Evolutionary conservation across 768 basidiomycete genomes (phyloP).

Genomic region (Lactarius evosmus): DNA sequence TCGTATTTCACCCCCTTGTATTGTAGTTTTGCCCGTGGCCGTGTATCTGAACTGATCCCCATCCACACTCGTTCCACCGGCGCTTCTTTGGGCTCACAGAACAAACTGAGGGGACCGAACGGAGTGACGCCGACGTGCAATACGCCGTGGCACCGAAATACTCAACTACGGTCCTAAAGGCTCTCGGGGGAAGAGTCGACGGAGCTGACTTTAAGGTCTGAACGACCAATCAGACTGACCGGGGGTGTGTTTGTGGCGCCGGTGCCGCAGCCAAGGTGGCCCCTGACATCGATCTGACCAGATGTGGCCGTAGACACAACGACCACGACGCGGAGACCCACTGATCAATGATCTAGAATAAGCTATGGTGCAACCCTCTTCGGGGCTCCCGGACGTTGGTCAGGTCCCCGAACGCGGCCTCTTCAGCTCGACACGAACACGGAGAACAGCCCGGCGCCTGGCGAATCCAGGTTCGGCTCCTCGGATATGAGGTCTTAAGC

Average conservation of each 20-base stretch:
- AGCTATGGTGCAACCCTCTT: background rate
- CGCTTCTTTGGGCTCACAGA: background rate
- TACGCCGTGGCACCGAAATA: background rate
- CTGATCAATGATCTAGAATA: background rate
- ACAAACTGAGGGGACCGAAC: background rate
- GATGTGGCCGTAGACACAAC: background rate
- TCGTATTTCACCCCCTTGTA: background rate
- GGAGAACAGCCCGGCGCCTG: background rate
- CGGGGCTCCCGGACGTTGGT: background rate
- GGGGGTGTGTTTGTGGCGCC: background rate
- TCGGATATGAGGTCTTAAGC: background rate
- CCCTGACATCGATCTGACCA: background rate
- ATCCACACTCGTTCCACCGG: background rate
- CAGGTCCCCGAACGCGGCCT: background rate
- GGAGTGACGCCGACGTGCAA: background rate
- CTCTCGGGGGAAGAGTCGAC: background rate
- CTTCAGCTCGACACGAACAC: background rate
- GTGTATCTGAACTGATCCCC: background rate
- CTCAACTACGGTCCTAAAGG: slow-evolving; percentile 1
- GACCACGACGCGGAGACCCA: background rate
- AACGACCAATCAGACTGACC: background rate
- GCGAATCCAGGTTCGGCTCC: background rate
- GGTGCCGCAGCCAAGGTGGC: background rate
- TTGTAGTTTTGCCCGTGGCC: background rate
- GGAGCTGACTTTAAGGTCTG: background rate